Evolutionary conservation across 148 eudicot species (phyloP), one percentile per base, ranked within the genome.

Genomic region (Oxyria digyna): DNA sequence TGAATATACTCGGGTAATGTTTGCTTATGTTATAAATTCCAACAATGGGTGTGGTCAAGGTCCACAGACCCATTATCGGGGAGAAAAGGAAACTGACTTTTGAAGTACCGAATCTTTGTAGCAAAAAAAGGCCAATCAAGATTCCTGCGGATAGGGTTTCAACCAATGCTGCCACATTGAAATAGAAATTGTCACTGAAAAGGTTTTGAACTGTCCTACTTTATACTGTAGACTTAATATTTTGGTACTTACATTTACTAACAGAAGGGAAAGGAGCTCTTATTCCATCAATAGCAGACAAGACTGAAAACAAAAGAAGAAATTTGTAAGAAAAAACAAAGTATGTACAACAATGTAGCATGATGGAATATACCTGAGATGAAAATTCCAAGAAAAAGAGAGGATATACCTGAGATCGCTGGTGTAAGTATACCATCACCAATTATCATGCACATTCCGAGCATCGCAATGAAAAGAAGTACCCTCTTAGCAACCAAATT

Each of bases 371-470:
- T 52, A 27, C 62, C n/a, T n/a, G n/a, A n/a, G n/a, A n/a, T n/a
- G n/a, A n/a, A n/a, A n/a, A n/a, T n/a, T n/a, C n/a, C n/a, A n/a
- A n/a, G n/a, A n/a, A n/a, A n/a, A n/a, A n/a, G n/a, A n/a, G n/a
- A n/a, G n/a, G n/a, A n/a, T n/a, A 72, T 27, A 87, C 93, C 92
- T 79, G 89, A 87, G 45, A 85, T 87, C 24, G 93, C 92, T 72
- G 92, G 92, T 35, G 92, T 87, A 52, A 87, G 87, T 74, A 85
- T 78, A 37, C 92, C 92, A 69, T 87, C 93, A 37, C 93, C 87
- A 63, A 87, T 87, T 27, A 87, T 76, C 93, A 87, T 87, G 80
- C 93, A 87, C 86, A 81, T 87, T 66, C 91, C 91, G 17, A 87
- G 74, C 72, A 87, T 81, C 24, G 89, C 80, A 70, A 87, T 78